A percentile compares a stretch with the other conserved stretches of the same genome.
These are phyloP conservation scores for Pyrus bretschneideri DNA, from an alignment of 306 rosid species.

Conservation along the genomic window DNA sequence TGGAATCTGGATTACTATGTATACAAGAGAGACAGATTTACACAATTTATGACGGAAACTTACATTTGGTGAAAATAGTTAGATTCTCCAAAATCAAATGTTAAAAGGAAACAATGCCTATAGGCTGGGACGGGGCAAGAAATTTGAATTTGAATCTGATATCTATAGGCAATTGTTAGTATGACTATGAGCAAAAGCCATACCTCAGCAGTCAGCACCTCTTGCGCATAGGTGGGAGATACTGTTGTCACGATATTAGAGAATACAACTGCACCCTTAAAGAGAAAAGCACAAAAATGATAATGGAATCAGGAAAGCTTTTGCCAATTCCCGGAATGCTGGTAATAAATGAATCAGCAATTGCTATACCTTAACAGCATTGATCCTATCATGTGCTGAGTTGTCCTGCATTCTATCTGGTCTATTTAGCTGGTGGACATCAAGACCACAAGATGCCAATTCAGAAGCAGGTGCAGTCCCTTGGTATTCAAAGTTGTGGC, in stretches of 20 bases:
- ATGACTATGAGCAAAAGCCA: neutral
- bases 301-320: neutral
- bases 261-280: conserved; percentile 89
- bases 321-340: neutral
- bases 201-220: conserved; percentile 93
- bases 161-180: neutral
- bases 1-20: neutral
- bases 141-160: neutral
- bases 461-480: conserved; percentile 81
- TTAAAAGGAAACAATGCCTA: neutral
- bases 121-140: neutral
- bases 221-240: conserved; percentile 93
- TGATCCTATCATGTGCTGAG: conserved; percentile 68
- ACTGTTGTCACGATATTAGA: conserved; percentile 97
- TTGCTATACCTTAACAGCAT: conserved; percentile 69
- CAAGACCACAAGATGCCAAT: conserved; percentile 82
- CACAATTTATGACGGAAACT: neutral
- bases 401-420: conserved; percentile 95
- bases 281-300: conserved; percentile 10
- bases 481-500: conserved; percentile 98
- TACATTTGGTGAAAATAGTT: neutral
- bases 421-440: conserved; percentile 52
- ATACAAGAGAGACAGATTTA: neutral
- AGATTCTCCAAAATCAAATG: neutral
- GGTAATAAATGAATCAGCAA: conserved; percentile 8